Evolutionary conservation across 106 monocot species (phyloP), one percentile per base, ranked within the genome.

Genomic region (Alisma plantagoaquatica): DNA sequence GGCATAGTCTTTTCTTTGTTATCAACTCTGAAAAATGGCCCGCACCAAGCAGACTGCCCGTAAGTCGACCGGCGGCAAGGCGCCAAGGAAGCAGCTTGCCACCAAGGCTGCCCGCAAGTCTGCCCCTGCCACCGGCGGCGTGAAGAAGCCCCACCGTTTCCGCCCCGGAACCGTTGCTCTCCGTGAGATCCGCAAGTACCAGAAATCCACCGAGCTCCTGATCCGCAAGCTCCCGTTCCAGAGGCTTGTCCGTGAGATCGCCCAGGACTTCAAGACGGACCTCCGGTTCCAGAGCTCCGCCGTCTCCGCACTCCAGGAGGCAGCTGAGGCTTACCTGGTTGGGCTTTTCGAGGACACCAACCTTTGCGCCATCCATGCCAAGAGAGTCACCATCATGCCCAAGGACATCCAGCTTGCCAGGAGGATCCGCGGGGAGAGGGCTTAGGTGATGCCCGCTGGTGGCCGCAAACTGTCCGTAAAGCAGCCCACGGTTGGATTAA

Each of bases 311-410:
- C 60, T 60, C 29, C 60, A 60, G 60, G 60, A 60, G 45, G 60
- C 60, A 29, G 60, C 60, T 15, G 64, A 64, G 53, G 64, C 64
- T 8, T 70, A 62, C 51, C 54, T 70, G 16, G 69, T 70, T n/a
- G 61, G 61, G 17, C 61, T 70, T 9, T 70, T 70, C 45, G 69
- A 70, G 61, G 69, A 62, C 54, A 70, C 70, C 33, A 70, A 70
- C 26, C 61, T 70, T 27, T 70, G 70, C 35, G 70, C 70, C 26
- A 70, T 70, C 46, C 70, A 70, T 33, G 70, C 61, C 33, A 70
- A 61, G 70, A 30, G 61, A 26, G 70, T 70, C 33, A 70, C 70
- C 33, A 70, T 70, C 33, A 70, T 70, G 70, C 70, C 70, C 27
- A 70, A 55, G 61, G 70, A 70, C 54, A 47, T 70, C 54, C 61